phyloP scores from a whole-genome alignment of 192 early-diverging fungal species.

The Linderina pennispora region DNA sequence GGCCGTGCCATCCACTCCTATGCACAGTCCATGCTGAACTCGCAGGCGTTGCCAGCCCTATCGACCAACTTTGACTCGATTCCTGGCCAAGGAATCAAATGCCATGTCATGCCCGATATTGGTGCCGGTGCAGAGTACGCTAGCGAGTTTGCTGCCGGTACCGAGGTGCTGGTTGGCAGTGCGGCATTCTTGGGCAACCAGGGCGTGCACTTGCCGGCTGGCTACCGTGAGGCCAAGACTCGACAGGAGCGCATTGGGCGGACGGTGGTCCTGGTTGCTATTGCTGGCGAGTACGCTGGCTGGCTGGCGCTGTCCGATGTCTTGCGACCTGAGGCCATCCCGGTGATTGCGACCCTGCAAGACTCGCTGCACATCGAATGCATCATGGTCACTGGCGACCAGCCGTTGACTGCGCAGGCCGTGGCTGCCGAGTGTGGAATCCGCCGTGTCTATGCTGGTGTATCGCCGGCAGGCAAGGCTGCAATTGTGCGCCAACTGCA shows the following conservation, averaged over 20 bases:
- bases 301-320: conserved; percentile 80
- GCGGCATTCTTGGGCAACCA: conserved; percentile 50
- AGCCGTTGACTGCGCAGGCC: conserved; percentile 70
- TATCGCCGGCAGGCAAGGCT: conserved; percentile 87
- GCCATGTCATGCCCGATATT: conserved; percentile 44
- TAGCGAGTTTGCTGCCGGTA: conserved; percentile 10
- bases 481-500: conserved; percentile 70
- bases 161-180: conserved; percentile 69
- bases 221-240: conserved; percentile 24
- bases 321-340: conserved; percentile 70
- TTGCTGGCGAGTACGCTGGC: conserved; percentile 55
- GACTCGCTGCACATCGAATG: conserved; percentile 64
- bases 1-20: conserved; percentile 68
- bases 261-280: conserved; percentile 75
- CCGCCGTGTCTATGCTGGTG: conserved; percentile 77
- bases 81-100: conserved; percentile 65
- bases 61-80: conserved; percentile 59
- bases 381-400: conserved; percentile 93
- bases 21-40: conserved; percentile 43
- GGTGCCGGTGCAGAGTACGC: conserved; percentile 5
- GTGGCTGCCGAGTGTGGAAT: conserved; percentile 85
- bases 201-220: conserved; percentile 43
- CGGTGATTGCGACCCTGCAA: conserved; percentile 64
- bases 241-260: conserved; percentile 61
- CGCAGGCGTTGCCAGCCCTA: conserved; percentile 29